These are phyloP conservation scores for Oleoguttula mirabilis DNA, from an alignment of 495 filamentous ascomycete genomes.

Conservation along the genomic window DNA sequence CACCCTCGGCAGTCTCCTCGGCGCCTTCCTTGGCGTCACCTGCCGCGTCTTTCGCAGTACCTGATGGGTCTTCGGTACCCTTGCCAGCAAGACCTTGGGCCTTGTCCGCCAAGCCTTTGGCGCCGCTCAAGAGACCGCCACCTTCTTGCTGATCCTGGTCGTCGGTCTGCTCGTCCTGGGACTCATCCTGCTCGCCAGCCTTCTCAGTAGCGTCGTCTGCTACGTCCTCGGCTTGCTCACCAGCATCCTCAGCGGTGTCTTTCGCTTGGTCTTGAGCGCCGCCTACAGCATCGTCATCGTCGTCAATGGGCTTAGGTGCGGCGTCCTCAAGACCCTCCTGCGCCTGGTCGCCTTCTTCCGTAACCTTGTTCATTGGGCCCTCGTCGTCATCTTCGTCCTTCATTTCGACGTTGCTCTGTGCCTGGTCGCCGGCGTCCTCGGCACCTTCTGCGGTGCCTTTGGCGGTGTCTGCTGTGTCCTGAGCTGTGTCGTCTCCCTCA, in stretches of 20 bases:
- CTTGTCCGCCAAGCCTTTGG: slow-evolving; percentile 18
- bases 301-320: slow-evolving; percentile 30
- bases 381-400: slow-evolving; percentile 22
- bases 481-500: slow-evolving; percentile 14
- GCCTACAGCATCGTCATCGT: slow-evolving; percentile 22
- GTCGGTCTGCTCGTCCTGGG: slow-evolving; percentile 13
- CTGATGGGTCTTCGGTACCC: slow-evolving; percentile 24
- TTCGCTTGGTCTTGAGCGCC: slow-evolving; percentile 22
- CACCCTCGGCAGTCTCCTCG: slow-evolving; percentile 24
- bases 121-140: slow-evolving; percentile 17
- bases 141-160: slow-evolving; percentile 17
- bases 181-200: slow-evolving; percentile 18
- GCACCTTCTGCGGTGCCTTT: slow-evolving; percentile 11
- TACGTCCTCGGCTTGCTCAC: slow-evolving; percentile 20
- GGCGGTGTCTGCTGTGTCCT: slow-evolving; percentile 18
- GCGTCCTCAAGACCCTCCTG: slow-evolving; percentile 25
- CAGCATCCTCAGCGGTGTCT: slow-evolving; percentile 25
- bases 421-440: slow-evolving; percentile 23
- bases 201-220: slow-evolving; percentile 19
- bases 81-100: slow-evolving; percentile 18
- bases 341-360: slow-evolving; percentile 24
- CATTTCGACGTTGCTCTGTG: slow-evolving; percentile 21
- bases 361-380: slow-evolving; percentile 26
- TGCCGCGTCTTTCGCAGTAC: slow-evolving; percentile 24
- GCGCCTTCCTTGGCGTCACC: slow-evolving; percentile 17